Evolutionary conservation across 345 rosid species (phyloP), one percentile per base, ranked within the genome.

Genomic region (Arabidopsis arenosa): DNA sequence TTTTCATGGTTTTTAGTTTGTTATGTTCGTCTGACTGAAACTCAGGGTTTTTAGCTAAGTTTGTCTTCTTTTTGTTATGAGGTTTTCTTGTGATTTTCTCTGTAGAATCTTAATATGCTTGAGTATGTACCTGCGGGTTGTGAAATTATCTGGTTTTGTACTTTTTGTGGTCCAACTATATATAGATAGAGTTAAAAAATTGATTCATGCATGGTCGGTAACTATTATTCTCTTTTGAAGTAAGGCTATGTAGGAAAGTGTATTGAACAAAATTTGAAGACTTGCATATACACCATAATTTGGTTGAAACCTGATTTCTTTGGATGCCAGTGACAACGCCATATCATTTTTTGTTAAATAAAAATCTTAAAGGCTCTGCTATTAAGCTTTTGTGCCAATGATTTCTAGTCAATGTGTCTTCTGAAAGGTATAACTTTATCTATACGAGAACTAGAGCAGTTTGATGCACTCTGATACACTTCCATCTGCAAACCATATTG

Each of bases 381-480:
- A 36, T 23, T 1, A 1, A 23, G 26, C 26, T 23, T 23, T 23
- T 23, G 1, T 23, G 26, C 26, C 26, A 23, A 23, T 23, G 26
- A 23, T 23, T 23, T 23, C 26, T 23, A 23, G 21, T 18, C 21
- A 18, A 23, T 23, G 10, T 37, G 10, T 37, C 40, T 37, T 37
- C 40, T 37, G 40, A 35, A 35, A 35, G 37, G 37, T 35, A 35
- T 35, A 35, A 35, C 37, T 35, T 35, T 35, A 35, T 7, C 39
- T 36, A 7, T 36, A 7, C 7, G 39, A 36, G 14, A 41, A 5
- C 45, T 41, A 41, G 39, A 7, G 45, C 47, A 43, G 71, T 66
- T 66, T 66, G 48, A 51, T 66, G 33, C 47, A 37, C 60, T 52
- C 13, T 67, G 60, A 67, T 51, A 35, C 49, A 67, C 40, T 54